These are phyloP conservation scores for Meyerozyma elateridarum DNA, from an alignment of 1,139 yeast species.

Conservation along the genomic window DNA sequence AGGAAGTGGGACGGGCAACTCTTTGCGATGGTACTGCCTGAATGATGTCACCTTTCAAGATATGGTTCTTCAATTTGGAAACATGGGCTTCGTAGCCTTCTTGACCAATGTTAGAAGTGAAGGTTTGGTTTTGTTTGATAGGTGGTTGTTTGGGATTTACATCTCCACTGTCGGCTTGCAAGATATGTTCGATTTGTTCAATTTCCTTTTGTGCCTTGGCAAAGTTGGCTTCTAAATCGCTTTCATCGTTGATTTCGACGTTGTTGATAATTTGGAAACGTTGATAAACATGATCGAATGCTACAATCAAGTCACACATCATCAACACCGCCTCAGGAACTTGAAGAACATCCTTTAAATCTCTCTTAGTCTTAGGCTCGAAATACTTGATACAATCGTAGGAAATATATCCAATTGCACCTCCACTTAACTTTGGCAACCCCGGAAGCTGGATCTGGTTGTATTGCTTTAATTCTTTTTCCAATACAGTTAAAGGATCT, in stretches of 20 bases:
- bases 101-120: conserved; percentile 86
- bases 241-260: conserved; percentile 46
- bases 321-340: conserved; percentile 90
- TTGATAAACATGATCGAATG: conserved; percentile 91
- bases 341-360: conserved; percentile 69
- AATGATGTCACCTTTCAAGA: conserved; percentile 85
- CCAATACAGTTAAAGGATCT: conserved; percentile 77
- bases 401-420: conserved; percentile 92
- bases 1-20: conserved; percentile 87
- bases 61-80: conserved; percentile 67
- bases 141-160: conserved; percentile 59
- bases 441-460: conserved; percentile 76
- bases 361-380: conserved; percentile 81
- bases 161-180: conserved; percentile 38
- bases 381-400: conserved; percentile 95
- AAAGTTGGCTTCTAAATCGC: conserved; percentile 46
- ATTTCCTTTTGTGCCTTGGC: conserved; percentile 54
- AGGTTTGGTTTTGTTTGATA: conserved; percentile 59
- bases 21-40: conserved; percentile 98
- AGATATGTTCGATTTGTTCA: conserved; percentile 46
- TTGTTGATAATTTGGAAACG: conserved; percentile 87
- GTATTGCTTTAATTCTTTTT: conserved; percentile 60
- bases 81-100: conserved; percentile 89
- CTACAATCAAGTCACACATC: conserved; percentile 86
- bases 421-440: conserved; percentile 83